Conservation (phyloP, 2,329 filamentous ascomycete species). For the Alternaria sp. region DNA sequence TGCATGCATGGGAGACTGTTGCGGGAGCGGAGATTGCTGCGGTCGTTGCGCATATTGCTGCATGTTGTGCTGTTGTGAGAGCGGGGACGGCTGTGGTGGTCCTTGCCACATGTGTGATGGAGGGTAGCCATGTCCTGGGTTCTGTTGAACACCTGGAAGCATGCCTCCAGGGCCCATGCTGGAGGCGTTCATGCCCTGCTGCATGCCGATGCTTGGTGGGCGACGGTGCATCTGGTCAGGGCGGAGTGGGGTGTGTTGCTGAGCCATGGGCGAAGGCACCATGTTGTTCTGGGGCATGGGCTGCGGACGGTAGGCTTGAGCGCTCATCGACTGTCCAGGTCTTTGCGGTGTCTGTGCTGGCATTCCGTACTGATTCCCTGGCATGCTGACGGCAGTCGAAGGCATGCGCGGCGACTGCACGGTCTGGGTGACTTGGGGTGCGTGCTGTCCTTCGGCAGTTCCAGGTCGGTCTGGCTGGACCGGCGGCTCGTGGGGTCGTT, state of each 20-base stretch:
- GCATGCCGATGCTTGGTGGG: slow-evolving; percentile 61
- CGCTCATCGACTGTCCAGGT: slow-evolving; percentile 66
- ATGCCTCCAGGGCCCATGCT: slow-evolving; percentile 49
- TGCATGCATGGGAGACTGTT: slow-evolving; percentile 58
- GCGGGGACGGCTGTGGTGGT: slow-evolving; percentile 56
- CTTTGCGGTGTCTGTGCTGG: slow-evolving; percentile 65
- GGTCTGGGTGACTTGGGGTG: slow-evolving; percentile 52
- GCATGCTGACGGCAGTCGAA: slow-evolving; percentile 63
- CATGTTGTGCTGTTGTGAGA: slow-evolving; percentile 55
- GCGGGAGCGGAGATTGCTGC: slow-evolving; percentile 53
- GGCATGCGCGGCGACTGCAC: slow-evolving; percentile 62
- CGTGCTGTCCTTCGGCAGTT: slow-evolving; percentile 48
- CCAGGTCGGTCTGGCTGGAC: slow-evolving; percentile 54
- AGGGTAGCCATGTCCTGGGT: slow-evolving; percentile 55
- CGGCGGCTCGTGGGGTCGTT: slow-evolving; percentile 80
- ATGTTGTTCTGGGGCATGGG: slow-evolving; percentile 74
- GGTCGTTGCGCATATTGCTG: slow-evolving; percentile 53
- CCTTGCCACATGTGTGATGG: slow-evolving; percentile 58
- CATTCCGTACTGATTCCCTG: slow-evolving; percentile 63
- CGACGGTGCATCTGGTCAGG: slow-evolving; percentile 70
- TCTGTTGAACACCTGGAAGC: slow-evolving; percentile 48
- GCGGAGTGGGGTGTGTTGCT: slow-evolving; percentile 66
- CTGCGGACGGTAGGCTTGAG: slow-evolving; percentile 73
- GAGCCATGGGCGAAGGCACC: slow-evolving; percentile 74
- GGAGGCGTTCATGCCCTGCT: slow-evolving; percentile 15